Percentiles rank a stretch among this genome's conserved stretches.
These are phyloP conservation scores for Jackrogersella minutella DNA, from an alignment of 495 filamentous ascomycete genomes.

Conservation along the genomic window DNA sequence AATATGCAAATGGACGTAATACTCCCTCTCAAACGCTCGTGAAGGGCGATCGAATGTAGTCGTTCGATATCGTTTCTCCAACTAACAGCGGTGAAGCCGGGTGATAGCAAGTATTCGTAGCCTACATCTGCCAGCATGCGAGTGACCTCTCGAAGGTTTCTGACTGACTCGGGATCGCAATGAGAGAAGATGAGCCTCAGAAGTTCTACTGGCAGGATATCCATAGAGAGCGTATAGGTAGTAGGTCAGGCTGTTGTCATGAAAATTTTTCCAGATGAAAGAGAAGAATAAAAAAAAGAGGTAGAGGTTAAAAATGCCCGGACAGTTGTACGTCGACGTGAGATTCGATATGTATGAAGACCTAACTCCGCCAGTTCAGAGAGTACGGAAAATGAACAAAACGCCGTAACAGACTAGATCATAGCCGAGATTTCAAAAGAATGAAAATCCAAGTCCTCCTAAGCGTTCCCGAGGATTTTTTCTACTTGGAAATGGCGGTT, in stretches of 20 bases:
- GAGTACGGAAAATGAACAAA: constrained; percentile 33
- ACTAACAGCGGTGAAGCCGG: constrained; percentile 52
- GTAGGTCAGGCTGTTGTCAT: neutral
- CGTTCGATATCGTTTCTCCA: constrained; percentile 58
- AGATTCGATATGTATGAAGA: constrained; percentile 13
- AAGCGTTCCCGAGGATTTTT: constrained; percentile 31
- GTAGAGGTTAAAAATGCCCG: neutral
- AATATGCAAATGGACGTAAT: constrained; percentile 56
- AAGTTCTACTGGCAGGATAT: constrained; percentile 57
- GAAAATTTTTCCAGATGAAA: neutral
- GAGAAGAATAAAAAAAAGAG: constrained; percentile 6
- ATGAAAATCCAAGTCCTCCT: constrained; percentile 33
- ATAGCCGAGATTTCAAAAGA: constrained; percentile 37
- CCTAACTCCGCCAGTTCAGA: constrained; percentile 40
- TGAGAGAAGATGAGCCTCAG: constrained; percentile 55
- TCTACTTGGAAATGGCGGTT: constrained; percentile 40
- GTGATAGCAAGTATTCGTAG: constrained; percentile 53
- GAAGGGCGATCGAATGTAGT: constrained; percentile 53
- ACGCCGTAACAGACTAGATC: constrained; percentile 35
- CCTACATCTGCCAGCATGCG: constrained; percentile 53
- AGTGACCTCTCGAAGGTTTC: constrained; percentile 51
- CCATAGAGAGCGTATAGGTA: constrained; percentile 35
- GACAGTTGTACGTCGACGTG: constrained; percentile 9
- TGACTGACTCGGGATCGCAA: constrained; percentile 51
- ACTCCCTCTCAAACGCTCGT: constrained; percentile 51